Base-by-base conservation (phyloP, 768 basidiomycete genomes). In the Rhodotorula babjevae region DNA sequence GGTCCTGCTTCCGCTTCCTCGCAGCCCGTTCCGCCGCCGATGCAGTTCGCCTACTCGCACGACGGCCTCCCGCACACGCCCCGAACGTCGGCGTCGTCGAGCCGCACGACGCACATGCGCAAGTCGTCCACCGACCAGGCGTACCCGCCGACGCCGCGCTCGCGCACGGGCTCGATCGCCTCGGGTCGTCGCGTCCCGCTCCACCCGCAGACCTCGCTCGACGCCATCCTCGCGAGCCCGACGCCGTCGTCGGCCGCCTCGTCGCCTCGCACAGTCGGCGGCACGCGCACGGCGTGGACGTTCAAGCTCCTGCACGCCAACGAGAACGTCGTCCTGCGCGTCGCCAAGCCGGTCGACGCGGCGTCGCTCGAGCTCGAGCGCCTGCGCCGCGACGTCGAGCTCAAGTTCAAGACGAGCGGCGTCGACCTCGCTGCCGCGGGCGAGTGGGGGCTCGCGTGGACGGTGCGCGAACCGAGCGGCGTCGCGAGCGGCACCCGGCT, bases 21-120 rank as follows among this genome's bases (percentile, higher is more conserved):
- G 46, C 67, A 73, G 72, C 72, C 72, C 27, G 72, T 73, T 25
- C 72, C 72, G 15, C 72, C 72, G 31, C 31, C 63, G 4, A 73
- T 73, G 72, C 64, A 68, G 21, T 56, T 29, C 31, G 50, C 66
- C 27, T 61, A 68, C 67, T 72, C 72, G 23, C 67, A 73, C 47
- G 72, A 68, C 47, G 67, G 67, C 31, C 46, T 68, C 15, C 47
- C 63, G 1, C 63, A 56, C 46, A 40, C 63, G 7, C 56, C 67
- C 19, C 61, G 71, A 31, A 42, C 63, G 60, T 61, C 60, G 5
- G 46, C 23, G 21, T 60, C 44, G 14, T 61, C 46, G 7, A 11
- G 23, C 52, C 23, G 21, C 36, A 16, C 44, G n/a, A 21, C 29
- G 7, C 58, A 55, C 50, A 21, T 18, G 7, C 66, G 53, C 50